These are phyloP conservation scores for Kwoniella bestiolae DNA, from an alignment of 768 basidiomycete species.

Conservation along the genomic window DNA sequence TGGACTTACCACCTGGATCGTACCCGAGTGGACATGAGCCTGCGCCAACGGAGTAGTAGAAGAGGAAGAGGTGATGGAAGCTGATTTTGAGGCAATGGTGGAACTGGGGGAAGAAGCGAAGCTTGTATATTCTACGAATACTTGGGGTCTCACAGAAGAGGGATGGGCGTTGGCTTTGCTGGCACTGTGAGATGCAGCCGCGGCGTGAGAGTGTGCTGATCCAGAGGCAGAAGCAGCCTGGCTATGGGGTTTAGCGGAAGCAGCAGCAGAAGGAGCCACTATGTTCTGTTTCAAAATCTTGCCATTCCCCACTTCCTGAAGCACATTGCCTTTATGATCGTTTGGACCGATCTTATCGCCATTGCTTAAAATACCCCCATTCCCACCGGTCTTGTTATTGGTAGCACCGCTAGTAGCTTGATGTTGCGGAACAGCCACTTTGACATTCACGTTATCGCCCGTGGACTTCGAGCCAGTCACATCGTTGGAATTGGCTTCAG, in stretches of 20 bases:
- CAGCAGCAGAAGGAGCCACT: not conserved
- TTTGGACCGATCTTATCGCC: slow-evolving; percentile 6
- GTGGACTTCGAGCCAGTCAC: slow-evolving; percentile 5
- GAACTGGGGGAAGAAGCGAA: not conserved
- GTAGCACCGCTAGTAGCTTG: not conserved
- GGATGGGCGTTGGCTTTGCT: not conserved
- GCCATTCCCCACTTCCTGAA: slow-evolving; percentile 5
- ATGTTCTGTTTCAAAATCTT: slow-evolving; percentile 12
- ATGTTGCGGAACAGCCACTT: slow-evolving; percentile 7
- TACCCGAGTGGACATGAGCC: not conserved
- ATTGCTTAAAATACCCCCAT: not conserved
- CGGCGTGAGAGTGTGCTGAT: not conserved
- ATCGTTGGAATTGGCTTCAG: slow-evolving; percentile 11
- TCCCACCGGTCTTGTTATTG: not conserved
- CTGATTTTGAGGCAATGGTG: slow-evolving; percentile 2
- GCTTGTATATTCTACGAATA: slow-evolving; percentile 12
- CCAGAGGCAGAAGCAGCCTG: not conserved
- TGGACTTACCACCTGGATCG: slow-evolving; percentile 15
- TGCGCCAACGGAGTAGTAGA: slow-evolving; percentile 10
- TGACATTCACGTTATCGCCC: slow-evolving; percentile 15
- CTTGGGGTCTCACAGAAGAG: not conserved
- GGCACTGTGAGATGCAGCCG: not conserved
- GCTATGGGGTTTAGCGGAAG: not conserved
- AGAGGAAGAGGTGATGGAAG: not conserved
- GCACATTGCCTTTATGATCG: slow-evolving; percentile 14